Percentiles rank a stretch among this genome's conserved stretches.
Conservation (phyloP, 768 basidiomycete species). For the Amanita inopinata region DNA sequence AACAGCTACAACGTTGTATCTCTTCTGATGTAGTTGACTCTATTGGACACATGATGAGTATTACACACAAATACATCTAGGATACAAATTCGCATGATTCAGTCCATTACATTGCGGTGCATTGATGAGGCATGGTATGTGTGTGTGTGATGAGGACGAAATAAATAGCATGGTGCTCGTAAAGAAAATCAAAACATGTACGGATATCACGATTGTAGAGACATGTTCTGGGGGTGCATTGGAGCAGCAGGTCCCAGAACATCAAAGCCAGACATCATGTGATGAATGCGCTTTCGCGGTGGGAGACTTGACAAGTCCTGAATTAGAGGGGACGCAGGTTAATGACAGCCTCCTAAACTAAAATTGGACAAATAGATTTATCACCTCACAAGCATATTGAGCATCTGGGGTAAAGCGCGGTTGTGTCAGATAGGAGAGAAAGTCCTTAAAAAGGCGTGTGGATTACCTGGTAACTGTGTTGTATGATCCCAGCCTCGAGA, state of each 20-base stretch:
- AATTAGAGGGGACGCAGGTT: constrained; percentile 15
- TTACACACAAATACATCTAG: not conserved
- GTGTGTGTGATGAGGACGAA: too few relatives aligned
- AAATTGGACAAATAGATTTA: constrained; percentile 9
- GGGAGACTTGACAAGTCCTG: constrained; percentile 45
- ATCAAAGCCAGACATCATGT: constrained; percentile 53
- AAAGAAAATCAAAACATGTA: constrained; percentile 12
- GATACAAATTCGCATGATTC: not conserved
- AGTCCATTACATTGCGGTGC: not conserved
- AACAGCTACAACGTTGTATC: too few relatives aligned
- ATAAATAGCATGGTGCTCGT: constrained; percentile 15
- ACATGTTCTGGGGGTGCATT: constrained; percentile 46
- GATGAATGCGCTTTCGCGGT: constrained; percentile 57
- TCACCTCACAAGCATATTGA: constrained; percentile 41
- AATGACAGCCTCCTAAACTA: constrained; percentile 4
- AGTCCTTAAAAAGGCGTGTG: not conserved
- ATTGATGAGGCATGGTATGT: constrained; percentile 14
- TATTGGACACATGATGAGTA: constrained; percentile 4
- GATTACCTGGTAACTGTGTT: constrained; percentile 33
- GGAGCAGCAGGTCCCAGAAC: constrained; percentile 38
- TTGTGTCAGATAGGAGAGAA: constrained; percentile 7
- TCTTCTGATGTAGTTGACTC: not conserved
- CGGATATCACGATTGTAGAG: constrained; percentile 37
- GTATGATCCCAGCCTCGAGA: constrained; percentile 53
- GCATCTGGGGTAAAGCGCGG: constrained; percentile 19